Evolutionary conservation across 1,139 yeast genomes (phyloP).

Genomic region (Saccharomyces pastorianus): DNA sequence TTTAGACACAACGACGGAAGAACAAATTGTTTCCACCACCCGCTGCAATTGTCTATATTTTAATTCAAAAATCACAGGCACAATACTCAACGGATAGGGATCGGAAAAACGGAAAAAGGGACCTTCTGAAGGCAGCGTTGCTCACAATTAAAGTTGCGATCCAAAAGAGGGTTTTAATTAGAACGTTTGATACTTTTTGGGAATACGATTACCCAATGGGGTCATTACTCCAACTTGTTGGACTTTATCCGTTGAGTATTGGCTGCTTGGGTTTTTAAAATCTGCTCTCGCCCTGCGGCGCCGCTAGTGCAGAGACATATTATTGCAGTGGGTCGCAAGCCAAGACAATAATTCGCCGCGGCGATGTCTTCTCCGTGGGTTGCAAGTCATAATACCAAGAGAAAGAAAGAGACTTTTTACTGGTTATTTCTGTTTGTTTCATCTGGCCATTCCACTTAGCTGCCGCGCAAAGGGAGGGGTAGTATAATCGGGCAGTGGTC

Average conservation of each 20-base stretch:
- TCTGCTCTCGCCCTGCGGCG: neutral
- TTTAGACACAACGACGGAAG: neutral
- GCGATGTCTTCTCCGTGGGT: neutral
- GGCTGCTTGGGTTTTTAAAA: neutral
- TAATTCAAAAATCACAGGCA: neutral
- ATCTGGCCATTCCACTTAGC: neutral
- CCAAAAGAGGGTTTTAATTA: neutral
- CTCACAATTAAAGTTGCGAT: neutral
- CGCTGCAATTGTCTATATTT: neutral
- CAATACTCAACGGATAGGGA: neutral
- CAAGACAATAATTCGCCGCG: neutral
- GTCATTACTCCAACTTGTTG: neutral
- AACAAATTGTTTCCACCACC: neutral
- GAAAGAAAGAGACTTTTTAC: neutral
- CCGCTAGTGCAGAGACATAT: neutral
- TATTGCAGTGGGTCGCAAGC: neutral
- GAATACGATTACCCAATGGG: neutral
- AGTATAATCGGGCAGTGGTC: neutral
- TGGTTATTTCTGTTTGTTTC: neutral
- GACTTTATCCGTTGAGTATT: neutral
- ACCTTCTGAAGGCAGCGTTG: neutral
- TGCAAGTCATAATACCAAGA: neutral
- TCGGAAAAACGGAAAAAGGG: neutral
- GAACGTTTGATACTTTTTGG: neutral
- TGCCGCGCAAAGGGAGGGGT: no score